phyloP scores from a whole-genome alignment of 1,284 basidiomycete species.

The Pterulicium gracile region DNA sequence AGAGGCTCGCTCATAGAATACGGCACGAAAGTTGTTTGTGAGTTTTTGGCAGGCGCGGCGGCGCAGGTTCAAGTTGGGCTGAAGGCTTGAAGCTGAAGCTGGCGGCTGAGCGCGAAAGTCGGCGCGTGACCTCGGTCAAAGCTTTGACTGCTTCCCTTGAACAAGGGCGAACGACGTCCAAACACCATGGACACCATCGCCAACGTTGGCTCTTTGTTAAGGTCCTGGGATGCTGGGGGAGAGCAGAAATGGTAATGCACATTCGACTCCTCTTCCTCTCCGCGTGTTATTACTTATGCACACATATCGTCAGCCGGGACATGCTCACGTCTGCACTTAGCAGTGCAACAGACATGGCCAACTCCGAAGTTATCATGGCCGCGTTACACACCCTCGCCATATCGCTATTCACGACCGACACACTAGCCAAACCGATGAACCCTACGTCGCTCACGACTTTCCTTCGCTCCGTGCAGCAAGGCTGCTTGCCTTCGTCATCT shows the following conservation, averaged over 20 bases:
- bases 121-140: no score
- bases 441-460: constrained; percentile 45
- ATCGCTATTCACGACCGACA: constrained; percentile 47
- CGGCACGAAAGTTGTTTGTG: no score
- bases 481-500: constrained; percentile 61
- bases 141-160: no score
- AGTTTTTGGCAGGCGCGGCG: no score
- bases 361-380: constrained; percentile 42
- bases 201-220: neutral
- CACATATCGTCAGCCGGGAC: neutral
- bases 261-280: neutral
- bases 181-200: constrained; percentile 1
- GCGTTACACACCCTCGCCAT: constrained; percentile 55
- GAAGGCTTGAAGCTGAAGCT: no score
- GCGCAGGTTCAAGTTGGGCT: no score
- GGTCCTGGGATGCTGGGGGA: neutral
- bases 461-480: constrained; percentile 45
- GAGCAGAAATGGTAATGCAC: neutral
- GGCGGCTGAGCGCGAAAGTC: no score
- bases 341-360: neutral
- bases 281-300: neutral
- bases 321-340: neutral
- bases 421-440: constrained; percentile 32
- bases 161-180: no score
- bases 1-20: no score